Evolutionary conservation across 495 filamentous ascomycete species (phyloP).

Genomic region (Lasiosphaeria miniovina): DNA sequence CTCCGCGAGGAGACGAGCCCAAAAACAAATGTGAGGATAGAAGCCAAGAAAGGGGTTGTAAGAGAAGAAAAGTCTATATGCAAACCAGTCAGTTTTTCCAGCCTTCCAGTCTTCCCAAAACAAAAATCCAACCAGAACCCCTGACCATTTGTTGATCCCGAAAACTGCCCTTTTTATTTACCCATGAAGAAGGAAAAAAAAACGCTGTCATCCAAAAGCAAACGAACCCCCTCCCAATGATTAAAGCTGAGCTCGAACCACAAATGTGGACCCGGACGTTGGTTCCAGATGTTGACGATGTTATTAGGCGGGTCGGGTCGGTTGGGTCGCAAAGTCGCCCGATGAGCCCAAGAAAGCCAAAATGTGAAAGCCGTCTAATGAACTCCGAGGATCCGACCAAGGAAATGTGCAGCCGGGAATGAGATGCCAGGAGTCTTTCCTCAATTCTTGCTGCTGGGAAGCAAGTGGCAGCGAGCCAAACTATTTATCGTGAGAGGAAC

Average conservation of each 20-base stretch:
- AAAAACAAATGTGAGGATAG: background rate
- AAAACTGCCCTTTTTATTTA: constrained; percentile 10
- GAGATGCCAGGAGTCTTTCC: constrained; percentile 19
- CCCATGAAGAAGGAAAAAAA: background rate
- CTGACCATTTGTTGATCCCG: constrained; percentile 18
- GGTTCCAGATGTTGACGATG: constrained; percentile 10
- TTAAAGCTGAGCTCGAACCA: background rate
- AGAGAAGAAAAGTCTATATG: constrained; percentile 42
- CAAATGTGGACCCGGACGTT: background rate
- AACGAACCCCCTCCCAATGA: background rate
- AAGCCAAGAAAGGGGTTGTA: constrained; percentile 5
- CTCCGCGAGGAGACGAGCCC: constrained; percentile 8
- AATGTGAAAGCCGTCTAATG: constrained; percentile 32
- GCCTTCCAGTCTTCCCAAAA: constrained; percentile 30
- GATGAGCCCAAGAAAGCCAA: background rate
- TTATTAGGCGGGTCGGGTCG: constrained; percentile 19
- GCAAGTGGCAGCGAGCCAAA: constrained; percentile 40
- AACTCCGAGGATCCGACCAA: constrained; percentile 34
- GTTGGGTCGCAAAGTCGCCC: background rate
- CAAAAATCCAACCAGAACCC: constrained; percentile 24
- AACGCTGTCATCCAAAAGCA: constrained; percentile 12
- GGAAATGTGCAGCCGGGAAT: constrained; percentile 20
- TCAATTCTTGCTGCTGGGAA: constrained; percentile 37
- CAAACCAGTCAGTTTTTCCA: constrained; percentile 35
- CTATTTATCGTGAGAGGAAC: constrained; percentile 35